phyloP scores from a whole-genome alignment of 495 filamentous ascomycete species.

The Trichoderma erinaceum region DNA sequence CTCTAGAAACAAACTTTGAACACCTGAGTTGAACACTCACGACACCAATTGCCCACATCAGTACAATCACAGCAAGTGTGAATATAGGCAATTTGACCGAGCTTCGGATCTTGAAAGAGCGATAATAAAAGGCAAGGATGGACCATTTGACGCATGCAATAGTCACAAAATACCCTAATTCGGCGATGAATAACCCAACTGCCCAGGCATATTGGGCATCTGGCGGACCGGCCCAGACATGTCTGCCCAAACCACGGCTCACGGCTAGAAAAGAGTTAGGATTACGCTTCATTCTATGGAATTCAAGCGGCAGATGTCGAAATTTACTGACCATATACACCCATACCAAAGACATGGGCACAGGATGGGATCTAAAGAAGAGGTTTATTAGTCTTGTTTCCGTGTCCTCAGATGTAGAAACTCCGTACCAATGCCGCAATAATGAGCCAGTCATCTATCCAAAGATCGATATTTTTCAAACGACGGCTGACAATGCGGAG shows the following conservation, averaged over 20 bases:
- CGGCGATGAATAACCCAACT: background rate
- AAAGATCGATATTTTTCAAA: background rate
- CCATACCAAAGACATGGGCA: background rate
- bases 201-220: slow-evolving; percentile 1
- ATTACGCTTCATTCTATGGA: background rate
- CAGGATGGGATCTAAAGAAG: background rate
- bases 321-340: background rate
- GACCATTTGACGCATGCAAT: slow-evolving; percentile 8
- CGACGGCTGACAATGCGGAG: slow-evolving; percentile 1
- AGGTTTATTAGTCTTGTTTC: background rate
- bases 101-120: background rate
- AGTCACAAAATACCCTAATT: slow-evolving; percentile 1
- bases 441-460: slow-evolving; percentile 12
- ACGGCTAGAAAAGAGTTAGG: background rate
- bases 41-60: background rate
- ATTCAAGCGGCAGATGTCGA: background rate
- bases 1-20: background rate
- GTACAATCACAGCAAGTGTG: background rate
- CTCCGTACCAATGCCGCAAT: background rate
- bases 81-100: background rate
- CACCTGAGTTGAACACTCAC: background rate
- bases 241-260: slow-evolving; percentile 2
- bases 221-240: slow-evolving; percentile 1
- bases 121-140: background rate
- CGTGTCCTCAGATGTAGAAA: background rate